Base-by-base conservation (phyloP, 306 rosid species). In the Quercus aquifolioides region DNA sequence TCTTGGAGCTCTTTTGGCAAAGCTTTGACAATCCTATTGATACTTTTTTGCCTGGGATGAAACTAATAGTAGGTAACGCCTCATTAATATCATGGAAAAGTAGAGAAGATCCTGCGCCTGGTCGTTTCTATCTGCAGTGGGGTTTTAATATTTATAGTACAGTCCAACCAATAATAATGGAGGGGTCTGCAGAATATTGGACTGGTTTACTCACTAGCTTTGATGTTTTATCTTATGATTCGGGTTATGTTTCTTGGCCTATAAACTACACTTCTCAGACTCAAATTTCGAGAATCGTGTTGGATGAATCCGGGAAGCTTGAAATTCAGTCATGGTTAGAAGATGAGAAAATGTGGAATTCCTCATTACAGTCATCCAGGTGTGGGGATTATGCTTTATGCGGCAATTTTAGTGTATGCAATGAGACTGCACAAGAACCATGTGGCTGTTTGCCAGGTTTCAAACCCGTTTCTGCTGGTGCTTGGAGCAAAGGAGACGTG, bases 41-140 rank as follows among this genome's bases (percentile, higher is more conserved):
- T 63, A 63, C 41, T 2, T 11, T 63, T 15, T 28, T 63, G 41
- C 69, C 69, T 20, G 41, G 69, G 28, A 63, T 63, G 69, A 63
- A 28, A 1, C 0, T 63, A 5, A 3, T 0, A 10, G 28, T 0
- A 26, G 0, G 10, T 46, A 3, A 8, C 14, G 14, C n/a, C 35
- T 26, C 69, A 14, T 62, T 62, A 25, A 14, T 1, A 25, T 26
- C 69, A 14, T 12, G 69, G 35, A 12, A 62, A 62, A 62, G 69
- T 62, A 1, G 5, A 0, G 38, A 13, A 14, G 38, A 26, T 1
- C 69, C 38, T 4, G 38, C 38, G 5, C 69, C 69, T 28, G 69
- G 69, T 26, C 41, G 0, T 63, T 63, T 28, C 69, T 63, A 28
- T 14, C 20, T 14, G 17, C 4, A 5, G 0, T 35, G 8, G 41